A percentile compares a stretch with the other conserved stretches of the same genome.
Evolutionary conservation across 2,329 filamentous ascomycete genomes (phyloP).

Genomic region (Neoarthrinium moseri): DNA sequence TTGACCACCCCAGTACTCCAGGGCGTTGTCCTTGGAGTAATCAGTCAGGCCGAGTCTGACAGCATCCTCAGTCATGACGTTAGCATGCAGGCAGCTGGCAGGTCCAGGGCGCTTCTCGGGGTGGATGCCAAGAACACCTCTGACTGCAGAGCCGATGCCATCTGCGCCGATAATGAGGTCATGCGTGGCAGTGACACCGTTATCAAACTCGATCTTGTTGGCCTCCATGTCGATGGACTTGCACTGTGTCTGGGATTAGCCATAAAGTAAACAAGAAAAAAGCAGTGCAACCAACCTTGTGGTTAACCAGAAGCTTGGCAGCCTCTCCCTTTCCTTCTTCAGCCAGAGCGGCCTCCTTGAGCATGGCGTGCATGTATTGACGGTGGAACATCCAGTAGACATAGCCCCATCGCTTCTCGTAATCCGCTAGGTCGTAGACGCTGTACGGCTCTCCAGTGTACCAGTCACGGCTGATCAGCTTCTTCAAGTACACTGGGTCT

Average conservation of each 20-base stretch:
- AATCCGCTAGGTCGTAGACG: slow-evolving; percentile 63
- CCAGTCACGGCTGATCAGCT: slow-evolving; percentile 70
- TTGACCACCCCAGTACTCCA: slow-evolving; percentile 71
- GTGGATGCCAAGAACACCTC: slow-evolving; percentile 60
- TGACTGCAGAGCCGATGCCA: slow-evolving; percentile 65
- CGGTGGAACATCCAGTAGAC: slow-evolving; percentile 65
- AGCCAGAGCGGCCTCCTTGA: slow-evolving; percentile 38
- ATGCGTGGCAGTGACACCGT: slow-evolving; percentile 48
- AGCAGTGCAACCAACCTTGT: slow-evolving; percentile 33
- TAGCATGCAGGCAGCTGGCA: slow-evolving; percentile 63
- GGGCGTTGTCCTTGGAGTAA: slow-evolving; percentile 57
- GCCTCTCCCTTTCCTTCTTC: slow-evolving; percentile 32
- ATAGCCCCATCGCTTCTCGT: slow-evolving; percentile 63
- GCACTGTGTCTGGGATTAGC: neutral
- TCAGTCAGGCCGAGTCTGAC: slow-evolving; percentile 59
- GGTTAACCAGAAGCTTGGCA: slow-evolving; percentile 27
- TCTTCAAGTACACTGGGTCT: slow-evolving; percentile 62
- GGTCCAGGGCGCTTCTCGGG: slow-evolving; percentile 59
- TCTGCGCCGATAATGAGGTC: slow-evolving; percentile 65
- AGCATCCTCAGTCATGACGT: slow-evolving; percentile 61
- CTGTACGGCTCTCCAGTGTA: slow-evolving; percentile 65
- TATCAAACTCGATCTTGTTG: slow-evolving; percentile 50
- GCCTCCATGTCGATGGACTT: slow-evolving; percentile 48
- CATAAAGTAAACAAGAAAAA: too few relatives aligned
- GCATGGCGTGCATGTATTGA: slow-evolving; percentile 43